Conservation (phyloP, 2,329 filamentous ascomycete genomes). For the Talaromyces piceae region DNA sequence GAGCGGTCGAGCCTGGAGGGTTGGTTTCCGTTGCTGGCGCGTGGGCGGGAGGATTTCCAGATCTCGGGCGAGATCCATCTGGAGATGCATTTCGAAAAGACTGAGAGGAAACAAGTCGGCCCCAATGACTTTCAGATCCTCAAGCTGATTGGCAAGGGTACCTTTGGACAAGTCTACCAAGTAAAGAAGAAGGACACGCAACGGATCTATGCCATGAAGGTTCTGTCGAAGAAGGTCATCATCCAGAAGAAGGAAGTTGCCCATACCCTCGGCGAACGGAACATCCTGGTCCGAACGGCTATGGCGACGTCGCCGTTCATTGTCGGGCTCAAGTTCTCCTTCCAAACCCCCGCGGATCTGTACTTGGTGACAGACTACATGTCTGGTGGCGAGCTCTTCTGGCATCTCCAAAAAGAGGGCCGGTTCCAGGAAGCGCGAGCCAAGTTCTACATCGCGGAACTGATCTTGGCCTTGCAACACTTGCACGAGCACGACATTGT, state of each 20-base stretch:
- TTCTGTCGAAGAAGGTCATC: constrained; percentile 98
- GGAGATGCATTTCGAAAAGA: constrained; percentile 75
- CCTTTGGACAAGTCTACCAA: constrained; percentile 97
- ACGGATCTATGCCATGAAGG: constrained; percentile 98
- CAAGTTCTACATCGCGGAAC: constrained; percentile 97
- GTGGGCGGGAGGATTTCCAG: constrained; percentile 69
- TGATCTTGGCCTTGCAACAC: constrained; percentile 91
- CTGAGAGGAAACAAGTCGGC: constrained; percentile 84
- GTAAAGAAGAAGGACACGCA: constrained; percentile 94
- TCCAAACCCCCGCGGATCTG: constrained; percentile 92
- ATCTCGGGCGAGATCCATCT: constrained; percentile 83
- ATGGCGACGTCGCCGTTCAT: constrained; percentile 96
- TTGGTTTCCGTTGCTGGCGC: constrained; percentile 76
- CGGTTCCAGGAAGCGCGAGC: constrained; percentile 90
- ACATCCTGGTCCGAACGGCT: constrained; percentile 92
- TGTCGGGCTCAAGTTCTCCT: constrained; percentile 95
- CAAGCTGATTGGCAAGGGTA: constrained; percentile 94
- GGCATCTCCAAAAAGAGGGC: constrained; percentile 96
- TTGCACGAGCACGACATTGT: constrained; percentile 96
- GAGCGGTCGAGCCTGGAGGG: constrained; percentile 66
- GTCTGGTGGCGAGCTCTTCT: constrained; percentile 97
- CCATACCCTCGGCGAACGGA: constrained; percentile 92
- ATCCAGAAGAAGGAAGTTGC: constrained; percentile 99
- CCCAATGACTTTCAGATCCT: constrained; percentile 94
- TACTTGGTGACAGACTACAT: constrained; percentile 99